Evolutionary conservation across 495 filamentous ascomycete genomes (phyloP).

Genomic region (Penicillium angulare): DNA sequence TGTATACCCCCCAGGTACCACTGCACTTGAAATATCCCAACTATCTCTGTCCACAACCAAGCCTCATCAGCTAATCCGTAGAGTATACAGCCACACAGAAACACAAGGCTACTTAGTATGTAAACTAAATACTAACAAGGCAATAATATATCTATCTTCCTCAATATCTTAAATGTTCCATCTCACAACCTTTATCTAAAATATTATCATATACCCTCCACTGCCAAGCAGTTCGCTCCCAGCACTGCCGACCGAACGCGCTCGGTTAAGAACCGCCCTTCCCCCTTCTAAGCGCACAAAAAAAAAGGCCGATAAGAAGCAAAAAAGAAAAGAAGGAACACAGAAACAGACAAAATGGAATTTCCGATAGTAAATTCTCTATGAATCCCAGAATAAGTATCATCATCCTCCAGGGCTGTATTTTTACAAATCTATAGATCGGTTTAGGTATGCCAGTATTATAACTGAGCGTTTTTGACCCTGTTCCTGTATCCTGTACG

Average conservation of each 20-base stretch:
- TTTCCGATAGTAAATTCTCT: no score
- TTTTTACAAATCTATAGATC: neutral
- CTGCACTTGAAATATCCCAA: no score
- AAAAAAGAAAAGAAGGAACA: neutral
- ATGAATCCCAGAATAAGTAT: no score
- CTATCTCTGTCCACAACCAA: no score
- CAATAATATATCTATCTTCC: neutral
- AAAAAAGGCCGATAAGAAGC: no score
- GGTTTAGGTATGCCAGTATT: slow-evolving; percentile 11
- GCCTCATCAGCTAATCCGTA: neutral
- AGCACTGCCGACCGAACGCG: slow-evolving; percentile 8
- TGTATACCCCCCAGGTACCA: no score
- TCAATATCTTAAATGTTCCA: neutral
- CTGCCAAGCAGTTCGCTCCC: slow-evolving; percentile 2
- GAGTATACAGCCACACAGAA: no score
- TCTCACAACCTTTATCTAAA: no score
- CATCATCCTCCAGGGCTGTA: no score
- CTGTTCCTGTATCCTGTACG: slow-evolving; percentile 17
- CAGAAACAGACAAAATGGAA: no score
- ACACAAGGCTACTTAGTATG: neutral
- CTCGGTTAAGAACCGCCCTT: slow-evolving; percentile 9
- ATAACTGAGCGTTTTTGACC: slow-evolving; percentile 15
- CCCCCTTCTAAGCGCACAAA: slow-evolving; percentile 5
- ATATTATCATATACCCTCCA: no score
- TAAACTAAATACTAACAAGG: neutral